A percentile compares a stretch with the other conserved stretches of the same genome.
Evolutionary conservation across 1,139 yeast genomes (phyloP).

Genomic region (Geotrichum carabidarum): DNA sequence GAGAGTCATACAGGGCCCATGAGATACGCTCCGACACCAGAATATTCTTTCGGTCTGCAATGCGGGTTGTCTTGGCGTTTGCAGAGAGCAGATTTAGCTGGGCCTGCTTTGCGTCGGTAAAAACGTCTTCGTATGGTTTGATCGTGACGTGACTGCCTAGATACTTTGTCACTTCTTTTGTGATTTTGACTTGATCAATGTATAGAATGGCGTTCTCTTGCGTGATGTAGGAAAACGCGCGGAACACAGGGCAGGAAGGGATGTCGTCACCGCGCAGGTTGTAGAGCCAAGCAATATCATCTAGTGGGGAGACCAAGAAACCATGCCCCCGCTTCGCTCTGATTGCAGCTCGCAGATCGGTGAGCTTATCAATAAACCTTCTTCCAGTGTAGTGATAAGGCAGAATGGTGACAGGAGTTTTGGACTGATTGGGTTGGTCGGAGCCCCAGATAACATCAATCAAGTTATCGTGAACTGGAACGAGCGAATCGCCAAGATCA

Average conservation of each 20-base stretch:
- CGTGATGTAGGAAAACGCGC: constrained; percentile 68
- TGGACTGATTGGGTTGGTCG: constrained; percentile 39
- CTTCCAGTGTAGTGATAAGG: constrained; percentile 41
- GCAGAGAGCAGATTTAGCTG: constrained; percentile 37
- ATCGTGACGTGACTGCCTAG: constrained; percentile 33
- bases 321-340: constrained; percentile 42
- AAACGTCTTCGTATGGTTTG: constrained; percentile 37
- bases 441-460: constrained; percentile 70
- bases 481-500: constrained; percentile 35
- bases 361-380: constrained; percentile 41
- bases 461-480: constrained; percentile 64
- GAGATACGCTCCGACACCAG: constrained; percentile 64
- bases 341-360: constrained; percentile 43
- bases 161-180: constrained; percentile 37
- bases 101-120: constrained; percentile 32
- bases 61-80: constrained; percentile 18
- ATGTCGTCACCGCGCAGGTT: constrained; percentile 85
- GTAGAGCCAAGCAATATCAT: constrained; percentile 90
- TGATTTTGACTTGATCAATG: constrained; percentile 63
- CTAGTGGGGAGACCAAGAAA: constrained; percentile 67
- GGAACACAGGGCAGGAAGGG: constrained; percentile 87
- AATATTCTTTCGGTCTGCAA: constrained; percentile 35
- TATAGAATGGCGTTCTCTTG: constrained; percentile 56
- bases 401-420: constrained; percentile 33
- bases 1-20: constrained; percentile 70